Evolutionary conservation across 768 basidiomycete species (phyloP).

Genomic region (Amanita pseudoporphyria): DNA sequence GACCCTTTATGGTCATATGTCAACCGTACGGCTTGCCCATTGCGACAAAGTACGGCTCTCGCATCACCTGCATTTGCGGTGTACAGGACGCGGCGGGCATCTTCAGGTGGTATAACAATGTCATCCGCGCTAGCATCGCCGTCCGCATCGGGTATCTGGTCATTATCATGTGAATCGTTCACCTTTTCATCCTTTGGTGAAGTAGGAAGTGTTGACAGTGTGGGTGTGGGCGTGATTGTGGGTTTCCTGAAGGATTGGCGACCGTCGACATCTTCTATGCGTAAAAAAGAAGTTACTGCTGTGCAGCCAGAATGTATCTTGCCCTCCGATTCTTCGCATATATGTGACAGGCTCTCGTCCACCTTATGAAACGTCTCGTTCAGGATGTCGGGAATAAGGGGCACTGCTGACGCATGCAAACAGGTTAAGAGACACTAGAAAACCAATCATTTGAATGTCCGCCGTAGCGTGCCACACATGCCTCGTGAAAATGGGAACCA

Average conservation of each 20-base stretch:
- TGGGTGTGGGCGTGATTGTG: not conserved
- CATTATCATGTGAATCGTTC: conserved; percentile 16
- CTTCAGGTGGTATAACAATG: conserved; percentile 35
- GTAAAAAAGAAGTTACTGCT: conserved; percentile 90
- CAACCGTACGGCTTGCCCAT: conserved; percentile 82
- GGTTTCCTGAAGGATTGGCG: conserved; percentile 48
- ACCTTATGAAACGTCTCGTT: conserved; percentile 94
- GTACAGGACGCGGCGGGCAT: conserved; percentile 73
- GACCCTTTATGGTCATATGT: conserved; percentile 99
- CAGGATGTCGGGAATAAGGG: conserved; percentile 75
- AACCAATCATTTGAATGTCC: conserved; percentile 24
- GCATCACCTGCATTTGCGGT: conserved; percentile 97
- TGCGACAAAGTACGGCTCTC: conserved; percentile 84
- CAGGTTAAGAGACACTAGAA: conserved; percentile 50
- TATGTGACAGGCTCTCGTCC: conserved; percentile 70
- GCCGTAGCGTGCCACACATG: not conserved
- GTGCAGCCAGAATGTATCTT: conserved; percentile 97
- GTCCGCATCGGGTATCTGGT: conserved; percentile 24
- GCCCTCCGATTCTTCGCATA: conserved; percentile 81
- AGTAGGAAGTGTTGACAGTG: not conserved
- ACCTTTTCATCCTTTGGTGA: not conserved
- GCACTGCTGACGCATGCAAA: conserved; percentile 47
- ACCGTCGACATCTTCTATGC: conserved; percentile 77
- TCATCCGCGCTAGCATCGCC: conserved; percentile 17
- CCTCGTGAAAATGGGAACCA: conserved; percentile 92